phyloP scores from a whole-genome alignment of 2,329 filamentous ascomycete genomes.

The Hypoxylon sp. region DNA sequence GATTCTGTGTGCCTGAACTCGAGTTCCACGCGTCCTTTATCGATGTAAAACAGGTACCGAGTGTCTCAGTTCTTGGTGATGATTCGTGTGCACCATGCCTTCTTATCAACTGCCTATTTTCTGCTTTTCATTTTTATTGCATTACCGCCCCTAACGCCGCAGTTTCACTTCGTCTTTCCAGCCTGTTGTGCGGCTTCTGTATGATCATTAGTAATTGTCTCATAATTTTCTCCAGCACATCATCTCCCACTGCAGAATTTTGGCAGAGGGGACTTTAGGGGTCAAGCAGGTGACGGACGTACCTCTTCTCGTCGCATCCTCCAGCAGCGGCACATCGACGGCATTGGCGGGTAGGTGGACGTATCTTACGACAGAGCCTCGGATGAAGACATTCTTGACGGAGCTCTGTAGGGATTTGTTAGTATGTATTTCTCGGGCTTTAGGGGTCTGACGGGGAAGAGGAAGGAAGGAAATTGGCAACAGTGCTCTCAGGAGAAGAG shows the following conservation, averaged over 20 bases:
- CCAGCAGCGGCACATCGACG: conserved; percentile 85
- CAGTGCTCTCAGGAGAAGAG: neutral
- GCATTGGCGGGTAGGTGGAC: conserved; percentile 84
- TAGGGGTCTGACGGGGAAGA: neutral
- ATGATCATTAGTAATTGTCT: conserved; percentile 2
- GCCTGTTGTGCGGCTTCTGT: conserved; percentile 66
- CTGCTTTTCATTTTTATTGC: neutral
- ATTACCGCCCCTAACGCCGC: neutral
- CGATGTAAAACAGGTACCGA: neutral
- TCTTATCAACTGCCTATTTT: neutral
- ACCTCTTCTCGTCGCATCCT: conserved; percentile 92
- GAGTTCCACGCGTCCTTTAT: neutral
- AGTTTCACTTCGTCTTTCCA: conserved; percentile 60
- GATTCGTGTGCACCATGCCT: neutral
- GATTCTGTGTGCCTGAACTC: neutral
- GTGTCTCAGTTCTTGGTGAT: neutral
- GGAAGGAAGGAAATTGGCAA: neutral
- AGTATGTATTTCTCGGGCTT: neutral
- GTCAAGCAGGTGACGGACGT: conserved; percentile 38
- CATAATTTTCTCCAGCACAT: neutral
- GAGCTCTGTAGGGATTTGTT: conserved; percentile 59
- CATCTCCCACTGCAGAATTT: neutral
- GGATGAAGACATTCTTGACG: conserved; percentile 95
- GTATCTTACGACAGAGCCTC: conserved; percentile 91
- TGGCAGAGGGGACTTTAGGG: neutral